Evolutionary conservation across 805 yeast species (phyloP).

Genomic region (Nakazawaea laoshanensis): DNA sequence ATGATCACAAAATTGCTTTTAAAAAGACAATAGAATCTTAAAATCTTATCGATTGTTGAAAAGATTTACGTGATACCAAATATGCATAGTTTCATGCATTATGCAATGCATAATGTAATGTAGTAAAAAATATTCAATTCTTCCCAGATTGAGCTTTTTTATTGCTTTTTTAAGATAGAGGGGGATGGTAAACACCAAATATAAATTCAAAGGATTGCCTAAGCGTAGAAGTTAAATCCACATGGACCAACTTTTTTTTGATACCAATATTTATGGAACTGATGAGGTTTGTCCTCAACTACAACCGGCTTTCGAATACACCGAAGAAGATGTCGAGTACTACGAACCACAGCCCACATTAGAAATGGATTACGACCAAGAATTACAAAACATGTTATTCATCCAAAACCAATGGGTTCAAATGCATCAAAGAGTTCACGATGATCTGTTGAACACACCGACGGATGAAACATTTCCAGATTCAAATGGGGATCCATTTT

Average conservation of each 20-base stretch:
- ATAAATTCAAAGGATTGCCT: neutral
- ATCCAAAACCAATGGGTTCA: conserved; percentile 7
- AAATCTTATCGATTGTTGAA: too few relatives aligned
- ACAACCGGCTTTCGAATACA: conserved; percentile 2
- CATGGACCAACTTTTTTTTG: conserved; percentile 7
- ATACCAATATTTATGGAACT: conserved; percentile 3
- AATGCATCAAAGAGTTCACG: neutral
- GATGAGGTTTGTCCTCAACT: neutral
- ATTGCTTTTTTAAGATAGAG: too few relatives aligned
- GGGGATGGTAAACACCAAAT: too few relatives aligned
- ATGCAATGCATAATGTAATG: too few relatives aligned
- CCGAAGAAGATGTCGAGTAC: neutral
- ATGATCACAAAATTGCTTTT: too few relatives aligned
- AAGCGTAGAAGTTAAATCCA: neutral
- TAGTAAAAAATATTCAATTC: too few relatives aligned
- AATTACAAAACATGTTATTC: conserved; percentile 4
- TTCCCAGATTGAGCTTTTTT: too few relatives aligned
- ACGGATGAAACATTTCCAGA: conserved; percentile 6
- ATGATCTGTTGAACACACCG: conserved; percentile 3
- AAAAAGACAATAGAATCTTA: too few relatives aligned
- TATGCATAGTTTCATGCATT: too few relatives aligned
- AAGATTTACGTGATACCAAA: too few relatives aligned
- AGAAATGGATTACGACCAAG: conserved; percentile 6
- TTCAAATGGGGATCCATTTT: too few relatives aligned
- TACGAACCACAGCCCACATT: conserved; percentile 1